Conservation (phyloP, 257 asterid species). For the Anisodus acutangulus region DNA sequence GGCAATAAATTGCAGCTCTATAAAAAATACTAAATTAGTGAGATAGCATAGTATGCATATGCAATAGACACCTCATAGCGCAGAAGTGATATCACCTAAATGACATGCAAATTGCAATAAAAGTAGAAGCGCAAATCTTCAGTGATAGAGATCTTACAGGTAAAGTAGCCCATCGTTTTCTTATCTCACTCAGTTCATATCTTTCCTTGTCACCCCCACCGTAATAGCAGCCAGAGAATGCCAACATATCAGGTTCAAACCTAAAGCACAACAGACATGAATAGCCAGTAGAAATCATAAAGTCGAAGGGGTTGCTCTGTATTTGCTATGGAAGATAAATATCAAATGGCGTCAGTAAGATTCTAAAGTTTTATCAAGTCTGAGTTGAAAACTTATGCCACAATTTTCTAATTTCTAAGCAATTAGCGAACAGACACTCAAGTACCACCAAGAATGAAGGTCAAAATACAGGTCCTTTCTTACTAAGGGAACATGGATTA, state of each 20-base stretch:
- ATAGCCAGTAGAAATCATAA: not conserved
- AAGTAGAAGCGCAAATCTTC: not conserved
- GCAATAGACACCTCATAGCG: not conserved
- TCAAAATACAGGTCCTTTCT: not conserved
- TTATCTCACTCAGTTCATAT: conserved; percentile 51
- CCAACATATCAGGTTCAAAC: conserved; percentile 64
- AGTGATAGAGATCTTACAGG: conserved; percentile 47
- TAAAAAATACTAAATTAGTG: not conserved
- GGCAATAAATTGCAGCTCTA: conserved; percentile 16
- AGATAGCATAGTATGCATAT: not conserved
- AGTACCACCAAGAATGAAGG: not conserved
- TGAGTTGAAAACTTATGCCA: not conserved
- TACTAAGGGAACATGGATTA: not conserved
- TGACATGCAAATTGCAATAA: not conserved
- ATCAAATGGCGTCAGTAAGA: conserved; percentile 8
- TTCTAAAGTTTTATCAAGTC: not conserved
- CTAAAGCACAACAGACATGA: conserved; percentile 36
- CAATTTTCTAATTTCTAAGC: conserved; percentile 15
- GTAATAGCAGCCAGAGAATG: conserved; percentile 62
- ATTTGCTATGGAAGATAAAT: not conserved
- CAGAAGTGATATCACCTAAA: conserved; percentile 23
- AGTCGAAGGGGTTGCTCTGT: not conserved
- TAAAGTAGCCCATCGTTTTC: conserved; percentile 60
- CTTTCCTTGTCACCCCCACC: conserved; percentile 62
- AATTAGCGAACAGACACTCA: not conserved